Evolutionary conservation across 2,329 filamentous ascomycete genomes (phyloP).

Genomic region (Pseudocercospora macadamiae): DNA sequence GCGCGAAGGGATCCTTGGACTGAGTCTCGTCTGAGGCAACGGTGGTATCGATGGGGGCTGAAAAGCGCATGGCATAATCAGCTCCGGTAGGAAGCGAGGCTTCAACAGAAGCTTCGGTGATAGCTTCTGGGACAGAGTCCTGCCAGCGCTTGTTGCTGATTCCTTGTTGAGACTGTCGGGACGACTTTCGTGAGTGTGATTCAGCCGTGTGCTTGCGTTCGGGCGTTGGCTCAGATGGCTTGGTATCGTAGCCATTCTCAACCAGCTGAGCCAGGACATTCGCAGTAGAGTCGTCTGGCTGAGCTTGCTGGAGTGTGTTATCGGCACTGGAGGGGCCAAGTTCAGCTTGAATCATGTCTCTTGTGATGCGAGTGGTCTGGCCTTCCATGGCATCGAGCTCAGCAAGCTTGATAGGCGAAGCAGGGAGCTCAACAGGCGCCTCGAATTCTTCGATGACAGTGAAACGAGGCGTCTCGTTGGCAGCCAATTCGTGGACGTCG

Average conservation of each 20-base stretch:
- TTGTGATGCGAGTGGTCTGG: constrained; percentile 36
- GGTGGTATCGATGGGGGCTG: constrained; percentile 34
- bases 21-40: constrained; percentile 36
- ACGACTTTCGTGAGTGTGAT: constrained; percentile 16
- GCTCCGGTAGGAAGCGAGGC: constrained; percentile 30
- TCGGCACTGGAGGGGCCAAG: constrained; percentile 34
- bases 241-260: constrained; percentile 13
- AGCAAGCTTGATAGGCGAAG: constrained; percentile 37
- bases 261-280: constrained; percentile 22
- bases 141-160: constrained; percentile 16
- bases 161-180: constrained; percentile 11
- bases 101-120: constrained; percentile 28
- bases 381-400: constrained; percentile 32
- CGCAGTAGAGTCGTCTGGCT: constrained; percentile 24
- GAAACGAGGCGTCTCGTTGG: constrained; percentile 36
- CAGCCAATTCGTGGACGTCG: constrained; percentile 37
- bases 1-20: constrained; percentile 36
- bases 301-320: constrained; percentile 24
- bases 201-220: neutral
- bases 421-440: constrained; percentile 39
- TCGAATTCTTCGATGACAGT: constrained; percentile 38
- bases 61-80: constrained; percentile 40
- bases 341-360: constrained; percentile 41
- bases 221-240: neutral
- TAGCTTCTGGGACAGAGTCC: constrained; percentile 25